Evolutionary conservation across 1,284 basidiomycete genomes (phyloP), one percentile per base, ranked within the genome.

Genomic region (Uromyces viciae-fabae): DNA sequence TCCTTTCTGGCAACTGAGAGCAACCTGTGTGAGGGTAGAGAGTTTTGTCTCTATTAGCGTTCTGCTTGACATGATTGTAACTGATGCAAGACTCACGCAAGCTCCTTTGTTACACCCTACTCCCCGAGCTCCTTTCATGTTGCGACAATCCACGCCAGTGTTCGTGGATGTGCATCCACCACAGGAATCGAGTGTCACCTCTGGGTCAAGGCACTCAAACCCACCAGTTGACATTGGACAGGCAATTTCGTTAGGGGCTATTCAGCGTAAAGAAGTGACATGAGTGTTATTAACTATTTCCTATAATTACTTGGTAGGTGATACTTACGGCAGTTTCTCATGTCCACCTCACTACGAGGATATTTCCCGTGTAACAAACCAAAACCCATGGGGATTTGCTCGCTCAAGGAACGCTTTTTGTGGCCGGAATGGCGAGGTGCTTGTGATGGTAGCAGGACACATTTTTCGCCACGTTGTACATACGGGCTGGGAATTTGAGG

Each of bases 391-490:
- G 52, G 38, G 9, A 60, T 9, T 72, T 72, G 68, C 2, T 11
- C 2, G 56, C 58, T 72, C 52, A 72, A 38, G 66, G 66, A 62
- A 31, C 56, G 33, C 36, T 79, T 79, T 31, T 62, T 79, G 31
- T 72, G 25, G 25, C n/a, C 31, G 40, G 68, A 58, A 36, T 54
- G 77, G 49, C 66, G 36, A 9, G 68, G 38, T 54, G 40, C 46
- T 62, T 79, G 77, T 3, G 77, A 79, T 56, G 77, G 77, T 15
- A 52, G 68, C 25, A 79, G 28, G 25, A 79, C 77, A 60, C 77
- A 79, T 46, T 79, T 79, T 31, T n/a, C 25, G 11, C 54, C 64
- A 33, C 62, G 17, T 17, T 52, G 68, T 14, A 79, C 77, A 38
- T 22, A 79, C 31, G 77, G 77, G 38, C 77, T 79, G n/a, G 52